phyloP scores from a whole-genome alignment of 2,329 filamentous ascomycete species.

The Fusarium nurragi region DNA sequence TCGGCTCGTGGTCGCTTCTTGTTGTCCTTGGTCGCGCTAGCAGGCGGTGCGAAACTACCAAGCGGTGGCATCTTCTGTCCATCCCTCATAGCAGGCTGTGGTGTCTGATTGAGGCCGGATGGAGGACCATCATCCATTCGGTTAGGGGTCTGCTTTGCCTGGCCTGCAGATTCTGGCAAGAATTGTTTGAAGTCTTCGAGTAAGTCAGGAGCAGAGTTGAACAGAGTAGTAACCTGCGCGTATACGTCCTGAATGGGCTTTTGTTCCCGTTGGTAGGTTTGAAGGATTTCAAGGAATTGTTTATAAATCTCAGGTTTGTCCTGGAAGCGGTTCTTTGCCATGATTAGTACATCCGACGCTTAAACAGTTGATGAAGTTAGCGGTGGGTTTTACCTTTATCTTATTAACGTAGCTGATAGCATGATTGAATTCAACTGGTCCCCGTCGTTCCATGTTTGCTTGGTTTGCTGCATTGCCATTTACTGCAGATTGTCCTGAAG shows the following conservation, averaged over 20 bases:
- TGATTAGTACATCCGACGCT: conserved; percentile 33
- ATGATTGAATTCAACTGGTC: conserved; percentile 98
- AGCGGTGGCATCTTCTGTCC: conserved; percentile 88
- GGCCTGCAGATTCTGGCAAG: conserved; percentile 80
- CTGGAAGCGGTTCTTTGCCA: conserved; percentile 86
- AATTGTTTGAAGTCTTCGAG: conserved; percentile 99
- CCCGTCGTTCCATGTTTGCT: conserved; percentile 80
- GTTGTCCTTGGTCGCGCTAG: conserved; percentile 85
- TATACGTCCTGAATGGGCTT: conserved; percentile 99
- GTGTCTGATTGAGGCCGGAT: conserved; percentile 61
- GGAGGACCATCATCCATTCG: conserved; percentile 66
- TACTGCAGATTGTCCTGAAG: conserved; percentile 64
- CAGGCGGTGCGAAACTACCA: conserved; percentile 87
- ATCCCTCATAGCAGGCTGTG: conserved; percentile 64
- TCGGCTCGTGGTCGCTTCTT: conserved; percentile 83
- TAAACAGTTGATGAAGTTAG: not conserved
- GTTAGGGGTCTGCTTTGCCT: conserved; percentile 60
- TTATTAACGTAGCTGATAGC: conserved; percentile 99
- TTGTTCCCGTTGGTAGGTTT: conserved; percentile 97
- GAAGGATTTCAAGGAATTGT: conserved; percentile 96
- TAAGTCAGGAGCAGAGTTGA: conserved; percentile 91
- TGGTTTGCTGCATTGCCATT: conserved; percentile 70
- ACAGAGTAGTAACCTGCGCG: conserved; percentile 92
- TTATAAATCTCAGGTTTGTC: conserved; percentile 99
- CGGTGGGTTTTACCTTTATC: conserved; percentile 79